phyloP scores from a whole-genome alignment of 805 yeast genomes.

The Starmerella geochares region DNA sequence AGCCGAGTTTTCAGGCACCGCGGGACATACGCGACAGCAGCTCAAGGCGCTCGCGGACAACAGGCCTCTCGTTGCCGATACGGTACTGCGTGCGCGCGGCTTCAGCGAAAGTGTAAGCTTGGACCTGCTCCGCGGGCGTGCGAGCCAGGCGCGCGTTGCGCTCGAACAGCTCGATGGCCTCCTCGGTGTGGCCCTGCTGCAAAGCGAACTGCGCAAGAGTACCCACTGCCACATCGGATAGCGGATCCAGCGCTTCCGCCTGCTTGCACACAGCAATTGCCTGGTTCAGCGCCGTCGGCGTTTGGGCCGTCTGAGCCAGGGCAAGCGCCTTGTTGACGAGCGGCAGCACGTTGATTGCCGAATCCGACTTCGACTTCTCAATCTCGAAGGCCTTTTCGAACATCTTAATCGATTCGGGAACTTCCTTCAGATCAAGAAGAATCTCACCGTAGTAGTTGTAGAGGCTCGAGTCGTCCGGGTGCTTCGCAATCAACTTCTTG shows the following conservation, averaged over 20 bases:
- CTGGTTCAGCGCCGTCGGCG: slow-evolving; percentile 39
- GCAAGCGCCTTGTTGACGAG: slow-evolving; percentile 79
- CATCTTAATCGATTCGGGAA: slow-evolving; percentile 62
- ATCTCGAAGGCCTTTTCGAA: slow-evolving; percentile 78
- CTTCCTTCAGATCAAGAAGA: slow-evolving; percentile 67
- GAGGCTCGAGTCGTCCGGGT: slow-evolving; percentile 82
- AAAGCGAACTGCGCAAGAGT: slow-evolving; percentile 86
- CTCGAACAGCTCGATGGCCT: slow-evolving; percentile 73
- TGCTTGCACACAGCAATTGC: slow-evolving; percentile 57
- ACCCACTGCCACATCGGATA: slow-evolving; percentile 77
- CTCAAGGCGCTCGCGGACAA: slow-evolving; percentile 28
- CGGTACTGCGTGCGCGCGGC: slow-evolving; percentile 84
- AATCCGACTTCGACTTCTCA: slow-evolving; percentile 47
- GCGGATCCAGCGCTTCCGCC: slow-evolving; percentile 78
- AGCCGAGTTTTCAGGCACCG: background rate
- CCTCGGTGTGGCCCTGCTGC: slow-evolving; percentile 71
- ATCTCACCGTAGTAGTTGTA: slow-evolving; percentile 95
- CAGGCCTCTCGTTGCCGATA: slow-evolving; percentile 37
- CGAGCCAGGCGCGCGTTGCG: slow-evolving; percentile 75
- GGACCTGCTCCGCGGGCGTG: slow-evolving; percentile 74
- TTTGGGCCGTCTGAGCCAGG: slow-evolving; percentile 27
- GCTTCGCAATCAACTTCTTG: slow-evolving; percentile 42
- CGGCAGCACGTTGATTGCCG: slow-evolving; percentile 80
- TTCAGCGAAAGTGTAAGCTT: slow-evolving; percentile 83
- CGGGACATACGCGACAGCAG: slow-evolving; percentile 18